Percentiles rank a stretch among this genome's conserved stretches.
phyloP scores from a whole-genome alignment of 257 asterid genomes.

The Solanum ossicruentum region DNA sequence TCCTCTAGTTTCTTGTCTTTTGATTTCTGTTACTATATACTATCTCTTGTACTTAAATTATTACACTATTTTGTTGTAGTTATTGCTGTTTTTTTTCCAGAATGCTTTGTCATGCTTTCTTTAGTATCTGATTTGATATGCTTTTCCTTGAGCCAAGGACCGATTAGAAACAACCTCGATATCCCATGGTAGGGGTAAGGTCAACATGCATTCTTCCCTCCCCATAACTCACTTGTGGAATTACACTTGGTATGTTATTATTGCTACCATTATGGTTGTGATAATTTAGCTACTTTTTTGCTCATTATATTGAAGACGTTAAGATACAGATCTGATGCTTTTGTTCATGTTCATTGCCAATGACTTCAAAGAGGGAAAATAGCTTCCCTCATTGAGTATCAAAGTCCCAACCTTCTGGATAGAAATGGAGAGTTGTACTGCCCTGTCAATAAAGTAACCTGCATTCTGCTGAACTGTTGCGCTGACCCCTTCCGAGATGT shows the following conservation, averaged over 20 bases:
- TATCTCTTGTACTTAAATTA: background rate
- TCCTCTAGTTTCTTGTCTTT: background rate
- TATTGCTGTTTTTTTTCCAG: background rate
- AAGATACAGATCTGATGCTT: background rate
- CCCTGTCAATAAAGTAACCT: too few relatives aligned
- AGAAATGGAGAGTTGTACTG: too few relatives aligned
- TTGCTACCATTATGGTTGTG: background rate
- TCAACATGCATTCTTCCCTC: background rate
- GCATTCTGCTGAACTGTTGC: background rate
- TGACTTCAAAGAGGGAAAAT: background rate
- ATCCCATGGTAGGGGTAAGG: background rate
- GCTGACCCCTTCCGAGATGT: background rate
- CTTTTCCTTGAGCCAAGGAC: background rate
- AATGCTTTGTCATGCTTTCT: background rate
- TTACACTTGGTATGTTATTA: background rate
- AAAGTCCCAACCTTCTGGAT: background rate
- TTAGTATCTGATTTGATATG: background rate
- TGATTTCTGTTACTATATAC: background rate
- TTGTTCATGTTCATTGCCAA: background rate
- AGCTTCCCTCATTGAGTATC: background rate
- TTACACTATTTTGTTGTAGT: background rate
- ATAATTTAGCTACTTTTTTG: background rate
- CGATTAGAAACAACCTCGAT: background rate
- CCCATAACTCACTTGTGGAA: background rate
- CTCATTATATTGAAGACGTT: background rate